Evolutionary conservation across 1,284 basidiomycete genomes (phyloP).

Genomic region (Trichosporon faecale): DNA sequence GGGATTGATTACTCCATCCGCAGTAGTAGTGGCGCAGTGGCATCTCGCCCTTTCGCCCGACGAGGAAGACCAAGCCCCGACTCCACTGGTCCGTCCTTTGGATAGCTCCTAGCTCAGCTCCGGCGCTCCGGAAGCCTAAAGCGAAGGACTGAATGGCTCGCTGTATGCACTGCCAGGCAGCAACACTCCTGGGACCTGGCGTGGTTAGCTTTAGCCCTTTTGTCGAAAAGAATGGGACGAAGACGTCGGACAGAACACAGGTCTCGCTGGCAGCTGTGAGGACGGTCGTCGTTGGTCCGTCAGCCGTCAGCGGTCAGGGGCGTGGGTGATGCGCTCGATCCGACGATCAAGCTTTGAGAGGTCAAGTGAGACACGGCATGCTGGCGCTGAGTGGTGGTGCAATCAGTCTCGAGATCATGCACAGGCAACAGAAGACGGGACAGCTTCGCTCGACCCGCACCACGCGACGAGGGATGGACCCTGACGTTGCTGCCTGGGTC

Average conservation of each 20-base stretch:
- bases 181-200: background rate
- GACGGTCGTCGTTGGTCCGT: no score
- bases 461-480: background rate
- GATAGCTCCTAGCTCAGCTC: background rate
- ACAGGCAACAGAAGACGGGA: background rate
- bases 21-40: background rate
- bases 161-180: background rate
- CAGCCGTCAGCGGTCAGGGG: background rate
- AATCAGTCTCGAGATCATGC: background rate
- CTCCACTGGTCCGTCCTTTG: background rate
- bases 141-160: background rate
- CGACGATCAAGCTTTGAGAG: conserved; percentile 2
- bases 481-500: background rate
- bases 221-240: background rate
- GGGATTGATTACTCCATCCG: background rate
- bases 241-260: background rate
- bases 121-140: conserved; percentile 3
- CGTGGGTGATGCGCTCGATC: background rate
- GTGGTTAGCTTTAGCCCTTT: background rate
- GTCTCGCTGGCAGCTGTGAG: no score
- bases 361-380: background rate
- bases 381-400: no score
- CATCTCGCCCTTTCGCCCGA: no score
- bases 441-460: conserved; percentile 9
- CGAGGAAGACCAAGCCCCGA: no score